phyloP scores from a whole-genome alignment of 1,284 basidiomycete genomes.

The Singerocomus rubriflavus region DNA sequence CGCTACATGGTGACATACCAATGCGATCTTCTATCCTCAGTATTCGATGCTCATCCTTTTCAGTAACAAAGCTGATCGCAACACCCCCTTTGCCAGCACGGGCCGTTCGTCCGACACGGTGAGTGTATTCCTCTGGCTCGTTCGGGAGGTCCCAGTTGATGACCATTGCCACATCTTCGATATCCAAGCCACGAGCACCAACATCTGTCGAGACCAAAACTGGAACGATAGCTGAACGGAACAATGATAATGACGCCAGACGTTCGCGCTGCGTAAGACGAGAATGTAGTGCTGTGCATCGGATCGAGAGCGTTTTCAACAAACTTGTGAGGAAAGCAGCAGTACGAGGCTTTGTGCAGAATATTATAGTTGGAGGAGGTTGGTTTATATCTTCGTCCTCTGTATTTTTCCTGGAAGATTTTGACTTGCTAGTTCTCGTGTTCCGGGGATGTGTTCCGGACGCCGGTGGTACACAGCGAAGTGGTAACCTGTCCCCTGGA shows the following conservation, averaged over 20 bases:
- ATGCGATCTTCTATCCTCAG: conserved; percentile 85
- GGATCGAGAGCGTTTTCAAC: conserved; percentile 77
- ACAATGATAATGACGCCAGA: conserved; percentile 80
- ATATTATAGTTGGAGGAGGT: conserved; percentile 93
- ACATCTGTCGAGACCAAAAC: conserved; percentile 95
- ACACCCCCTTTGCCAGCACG: conserved; percentile 89
- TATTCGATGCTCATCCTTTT: conserved; percentile 86
- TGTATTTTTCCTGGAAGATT: conserved; percentile 31
- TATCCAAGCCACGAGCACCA: conserved; percentile 91
- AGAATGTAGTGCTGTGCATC: conserved; percentile 90
- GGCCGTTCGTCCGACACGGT: conserved; percentile 88
- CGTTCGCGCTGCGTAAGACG: conserved; percentile 89
- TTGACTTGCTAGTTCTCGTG: conserved; percentile 34
- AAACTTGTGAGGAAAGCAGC: conserved; percentile 87
- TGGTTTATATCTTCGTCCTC: conserved; percentile 54
- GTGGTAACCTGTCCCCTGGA: conserved; percentile 69
- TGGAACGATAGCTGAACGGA: conserved; percentile 85
- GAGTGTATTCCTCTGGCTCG: conserved; percentile 75
- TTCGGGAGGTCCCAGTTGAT: conserved; percentile 95
- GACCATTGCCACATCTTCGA: conserved; percentile 92
- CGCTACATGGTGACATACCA: conserved; percentile 46
- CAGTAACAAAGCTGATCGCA: conserved; percentile 93
- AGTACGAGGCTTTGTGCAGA: conserved; percentile 84
- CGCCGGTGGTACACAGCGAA: conserved; percentile 62
- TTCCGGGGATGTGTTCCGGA: conserved; percentile 30